Evolutionary conservation across 345 rosid species (phyloP).

Genomic region (Schrenkiella parvula): DNA sequence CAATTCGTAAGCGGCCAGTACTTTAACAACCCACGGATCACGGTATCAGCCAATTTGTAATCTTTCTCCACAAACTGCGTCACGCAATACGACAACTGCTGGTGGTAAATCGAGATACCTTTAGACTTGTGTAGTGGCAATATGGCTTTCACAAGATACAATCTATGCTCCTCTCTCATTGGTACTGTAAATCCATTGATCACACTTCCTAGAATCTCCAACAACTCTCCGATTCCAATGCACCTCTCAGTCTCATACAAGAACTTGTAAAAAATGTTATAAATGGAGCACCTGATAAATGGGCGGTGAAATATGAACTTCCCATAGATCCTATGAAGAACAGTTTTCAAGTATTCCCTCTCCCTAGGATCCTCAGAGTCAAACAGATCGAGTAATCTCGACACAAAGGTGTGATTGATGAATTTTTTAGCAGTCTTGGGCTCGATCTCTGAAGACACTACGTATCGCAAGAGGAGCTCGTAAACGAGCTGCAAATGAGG

Average conservation of each 20-base stretch:
- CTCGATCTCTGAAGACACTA: slow-evolving; percentile 40
- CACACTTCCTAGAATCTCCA: slow-evolving; percentile 48
- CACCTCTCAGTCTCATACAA: slow-evolving; percentile 43
- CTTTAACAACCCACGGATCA: slow-evolving; percentile 44
- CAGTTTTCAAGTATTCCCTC: slow-evolving; percentile 63
- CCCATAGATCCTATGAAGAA: slow-evolving; percentile 57
- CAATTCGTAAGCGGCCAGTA: slow-evolving; percentile 50
- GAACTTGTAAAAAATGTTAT: slow-evolving; percentile 45
- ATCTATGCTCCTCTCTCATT: slow-evolving; percentile 46
- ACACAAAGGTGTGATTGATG: slow-evolving; percentile 52
- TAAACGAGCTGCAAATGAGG: slow-evolving; percentile 47
- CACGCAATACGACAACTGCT: slow-evolving; percentile 44
- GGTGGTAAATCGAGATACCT: slow-evolving; percentile 35
- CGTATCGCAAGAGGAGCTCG: slow-evolving; percentile 41
- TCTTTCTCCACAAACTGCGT: slow-evolving; percentile 47
- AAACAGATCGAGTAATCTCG: slow-evolving; percentile 46
- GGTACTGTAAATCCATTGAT: slow-evolving; percentile 46
- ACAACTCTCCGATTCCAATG: slow-evolving; percentile 43
- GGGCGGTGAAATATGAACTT: slow-evolving; percentile 60
- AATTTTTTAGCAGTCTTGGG: slow-evolving; percentile 45
- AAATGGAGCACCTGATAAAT: slow-evolving; percentile 45
- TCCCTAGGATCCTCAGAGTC: slow-evolving; percentile 65
- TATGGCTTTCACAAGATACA: slow-evolving; percentile 44
- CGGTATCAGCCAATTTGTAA: slow-evolving; percentile 41
- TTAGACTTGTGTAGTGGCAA: slow-evolving; percentile 49